Conservation (phyloP, 2,329 filamentous ascomycete species). For the Endoconidiophora polonica region DNA sequence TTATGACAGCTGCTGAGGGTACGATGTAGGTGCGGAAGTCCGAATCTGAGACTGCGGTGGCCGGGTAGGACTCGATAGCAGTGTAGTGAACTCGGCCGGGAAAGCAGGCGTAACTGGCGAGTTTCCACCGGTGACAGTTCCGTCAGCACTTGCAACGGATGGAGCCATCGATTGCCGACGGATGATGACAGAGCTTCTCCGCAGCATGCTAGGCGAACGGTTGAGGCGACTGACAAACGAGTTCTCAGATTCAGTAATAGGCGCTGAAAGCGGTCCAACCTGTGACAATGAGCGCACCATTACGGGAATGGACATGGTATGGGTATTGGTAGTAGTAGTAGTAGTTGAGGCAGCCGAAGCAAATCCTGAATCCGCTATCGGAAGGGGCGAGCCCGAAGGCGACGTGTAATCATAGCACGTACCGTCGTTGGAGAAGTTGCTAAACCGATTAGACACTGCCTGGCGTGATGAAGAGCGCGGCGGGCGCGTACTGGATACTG, state of each 20-base stretch:
- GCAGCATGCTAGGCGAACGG: slow-evolving; percentile 8
- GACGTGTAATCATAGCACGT: slow-evolving; percentile 5
- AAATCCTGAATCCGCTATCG: slow-evolving; percentile 3
- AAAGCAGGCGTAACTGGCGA: neutral
- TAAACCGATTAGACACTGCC: slow-evolving; percentile 7
- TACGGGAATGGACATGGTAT: slow-evolving; percentile 7
- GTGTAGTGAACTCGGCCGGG: slow-evolving; percentile 3
- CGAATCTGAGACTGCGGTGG: too few species aligned
- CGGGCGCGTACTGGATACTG: slow-evolving; percentile 6
- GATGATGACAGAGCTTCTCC: slow-evolving; percentile 9
- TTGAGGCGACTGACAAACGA: slow-evolving; percentile 8
- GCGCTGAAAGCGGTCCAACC: slow-evolving; percentile 1
- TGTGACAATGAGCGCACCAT: slow-evolving; percentile 7
- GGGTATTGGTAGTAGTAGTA: neutral
- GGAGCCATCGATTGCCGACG: slow-evolving; percentile 7
- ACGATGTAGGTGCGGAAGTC: neutral
- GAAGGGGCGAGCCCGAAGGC: slow-evolving; percentile 3
- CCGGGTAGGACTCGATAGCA: too few species aligned
- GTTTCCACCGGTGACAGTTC: neutral
- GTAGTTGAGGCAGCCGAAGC: neutral
- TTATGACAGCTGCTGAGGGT: neutral
- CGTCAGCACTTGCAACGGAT: slow-evolving; percentile 6
- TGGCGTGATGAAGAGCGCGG: slow-evolving; percentile 11
- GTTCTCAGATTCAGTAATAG: slow-evolving; percentile 4
- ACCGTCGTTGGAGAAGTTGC: slow-evolving; percentile 5